phyloP scores from a whole-genome alignment of 208 protist genomes.

The Acanthamoeba castellanii region DNA sequence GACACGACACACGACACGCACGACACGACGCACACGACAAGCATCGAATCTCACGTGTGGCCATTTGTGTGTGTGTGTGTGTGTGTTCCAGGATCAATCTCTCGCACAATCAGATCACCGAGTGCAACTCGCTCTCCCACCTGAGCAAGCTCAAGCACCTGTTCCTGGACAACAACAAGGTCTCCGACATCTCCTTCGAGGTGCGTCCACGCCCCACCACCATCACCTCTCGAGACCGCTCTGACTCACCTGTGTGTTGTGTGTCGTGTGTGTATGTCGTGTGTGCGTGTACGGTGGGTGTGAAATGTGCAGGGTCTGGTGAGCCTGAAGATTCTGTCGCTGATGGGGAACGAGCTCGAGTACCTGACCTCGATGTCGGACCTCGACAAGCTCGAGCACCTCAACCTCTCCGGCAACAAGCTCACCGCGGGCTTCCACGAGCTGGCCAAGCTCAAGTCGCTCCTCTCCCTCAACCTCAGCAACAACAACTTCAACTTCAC shows the following conservation, averaged over 20 bases:
- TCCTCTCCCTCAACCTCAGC: slow-evolving; percentile 6
- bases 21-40: too few relatives aligned
- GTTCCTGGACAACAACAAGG: slow-evolving; percentile 19
- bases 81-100: background rate
- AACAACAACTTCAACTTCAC: slow-evolving; percentile 54
- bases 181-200: slow-evolving; percentile 34
- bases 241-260: too few relatives aligned
- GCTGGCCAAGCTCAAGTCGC: slow-evolving; percentile 13
- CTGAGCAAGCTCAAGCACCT: background rate
- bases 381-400: slow-evolving; percentile 6
- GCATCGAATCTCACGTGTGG: too few relatives aligned
- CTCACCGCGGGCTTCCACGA: slow-evolving; percentile 19
- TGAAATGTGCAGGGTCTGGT: background rate
- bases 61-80: too few relatives aligned
- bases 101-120: slow-evolving; percentile 7
- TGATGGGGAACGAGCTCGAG: slow-evolving; percentile 30
- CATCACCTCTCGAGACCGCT: too few relatives aligned
- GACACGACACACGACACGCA: too few relatives aligned
- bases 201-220: background rate
- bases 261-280: too few relatives aligned
- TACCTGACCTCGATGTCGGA: slow-evolving; percentile 26
- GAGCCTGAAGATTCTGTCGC: slow-evolving; percentile 10
- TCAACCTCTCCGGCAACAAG: slow-evolving; percentile 36
- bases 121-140: slow-evolving; percentile 4
- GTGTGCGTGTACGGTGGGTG: background rate